phyloP scores from a whole-genome alignment of 2,329 filamentous ascomycete genomes.

The Sporothrix protearum region DNA sequence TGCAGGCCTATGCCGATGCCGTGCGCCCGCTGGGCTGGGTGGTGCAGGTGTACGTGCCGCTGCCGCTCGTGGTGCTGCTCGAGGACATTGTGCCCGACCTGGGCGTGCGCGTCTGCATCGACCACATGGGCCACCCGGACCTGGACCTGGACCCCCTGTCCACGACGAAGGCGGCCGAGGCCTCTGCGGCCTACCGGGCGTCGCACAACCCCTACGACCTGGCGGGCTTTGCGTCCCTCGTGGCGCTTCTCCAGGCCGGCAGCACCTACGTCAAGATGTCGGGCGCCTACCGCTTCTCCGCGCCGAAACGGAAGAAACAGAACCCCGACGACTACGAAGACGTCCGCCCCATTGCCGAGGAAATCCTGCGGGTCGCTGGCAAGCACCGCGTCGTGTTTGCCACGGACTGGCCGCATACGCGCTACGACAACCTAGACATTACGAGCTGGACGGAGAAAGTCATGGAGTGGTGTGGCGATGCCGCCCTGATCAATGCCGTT shows the following conservation, averaged over 20 bases:
- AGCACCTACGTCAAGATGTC: conserved; percentile 57
- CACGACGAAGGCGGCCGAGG: conserved; percentile 38
- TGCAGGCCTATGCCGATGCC: conserved; percentile 49
- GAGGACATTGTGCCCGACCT: conserved; percentile 42
- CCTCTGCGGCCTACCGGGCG: conserved; percentile 29
- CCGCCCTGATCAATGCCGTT: not conserved
- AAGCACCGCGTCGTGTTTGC: conserved; percentile 52
- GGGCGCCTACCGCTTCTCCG: conserved; percentile 53
- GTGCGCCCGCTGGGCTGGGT: conserved; percentile 53
- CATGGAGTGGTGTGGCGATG: conserved; percentile 49
- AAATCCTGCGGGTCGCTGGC: conserved; percentile 46
- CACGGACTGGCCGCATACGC: conserved; percentile 63
- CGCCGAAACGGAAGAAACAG: too few species aligned
- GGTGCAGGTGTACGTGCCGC: conserved; percentile 55
- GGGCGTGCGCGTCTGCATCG: conserved; percentile 53
- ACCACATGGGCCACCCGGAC: conserved; percentile 55
- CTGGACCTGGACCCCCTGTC: too few species aligned
- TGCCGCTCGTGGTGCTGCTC: conserved; percentile 38
- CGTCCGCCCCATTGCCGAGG: conserved; percentile 41
- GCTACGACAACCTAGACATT: conserved; percentile 56
- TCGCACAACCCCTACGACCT: conserved; percentile 31
- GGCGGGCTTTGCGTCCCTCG: conserved; percentile 47
- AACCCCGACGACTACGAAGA: not conserved
- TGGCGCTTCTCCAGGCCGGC: conserved; percentile 45
- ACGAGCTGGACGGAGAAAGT: conserved; percentile 52